Evolutionary conservation across 352 stramenopile species (phyloP).

Genomic region (Elongisporangium prolatum): DNA sequence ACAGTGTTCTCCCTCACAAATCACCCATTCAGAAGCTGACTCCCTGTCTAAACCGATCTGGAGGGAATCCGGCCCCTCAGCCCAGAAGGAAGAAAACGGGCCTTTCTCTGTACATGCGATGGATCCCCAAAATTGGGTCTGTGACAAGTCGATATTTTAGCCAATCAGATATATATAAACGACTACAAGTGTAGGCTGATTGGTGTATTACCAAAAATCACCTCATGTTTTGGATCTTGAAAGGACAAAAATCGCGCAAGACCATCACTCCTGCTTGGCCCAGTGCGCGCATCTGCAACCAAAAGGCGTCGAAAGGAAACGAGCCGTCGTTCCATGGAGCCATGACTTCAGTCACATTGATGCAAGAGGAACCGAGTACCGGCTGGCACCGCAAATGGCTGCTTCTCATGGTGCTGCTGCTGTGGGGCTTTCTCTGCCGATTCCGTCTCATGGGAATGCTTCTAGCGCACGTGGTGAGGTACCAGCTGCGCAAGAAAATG

Average conservation of each 20-base stretch:
- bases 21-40: not conserved
- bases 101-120: not conserved
- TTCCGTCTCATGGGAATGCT: slow-evolving; percentile 50
- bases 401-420: slow-evolving; percentile 24
- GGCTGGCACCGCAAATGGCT: slow-evolving; percentile 70
- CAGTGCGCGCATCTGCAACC: not conserved
- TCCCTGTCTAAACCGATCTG: not conserved
- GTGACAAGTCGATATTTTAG: not conserved
- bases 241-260: not conserved
- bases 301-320: not conserved
- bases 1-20: not conserved
- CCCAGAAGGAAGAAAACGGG: not conserved
- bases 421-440: slow-evolving; percentile 49
- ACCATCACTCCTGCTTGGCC: not conserved
- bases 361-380: not conserved
- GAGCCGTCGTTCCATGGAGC: not conserved
- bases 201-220: not conserved
- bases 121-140: not conserved
- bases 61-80: not conserved
- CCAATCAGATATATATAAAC: not conserved
- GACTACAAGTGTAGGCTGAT: not conserved
- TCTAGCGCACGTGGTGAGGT: slow-evolving; percentile 34
- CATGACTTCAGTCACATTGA: not conserved
- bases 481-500: slow-evolving; percentile 25
- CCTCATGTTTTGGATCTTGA: not conserved